Evolutionary conservation across 2,329 filamentous ascomycete genomes (phyloP).

Genomic region (Hyphodiscus sp.): DNA sequence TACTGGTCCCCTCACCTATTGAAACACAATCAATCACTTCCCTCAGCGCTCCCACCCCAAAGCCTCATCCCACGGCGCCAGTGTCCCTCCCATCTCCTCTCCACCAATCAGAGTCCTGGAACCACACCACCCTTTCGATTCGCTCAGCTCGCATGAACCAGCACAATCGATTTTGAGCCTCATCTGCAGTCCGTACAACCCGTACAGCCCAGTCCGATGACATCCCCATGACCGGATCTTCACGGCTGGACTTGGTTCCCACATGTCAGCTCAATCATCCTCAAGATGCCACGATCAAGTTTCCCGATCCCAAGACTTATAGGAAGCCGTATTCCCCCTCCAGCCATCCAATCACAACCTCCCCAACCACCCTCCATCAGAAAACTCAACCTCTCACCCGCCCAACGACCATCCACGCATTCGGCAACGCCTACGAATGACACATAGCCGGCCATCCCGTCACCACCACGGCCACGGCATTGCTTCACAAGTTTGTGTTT

Average conservation of each 20-base stretch:
- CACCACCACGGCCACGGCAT: neutral
- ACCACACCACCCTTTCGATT: conserved; percentile 7
- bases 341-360: too few relatives aligned
- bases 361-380: neutral
- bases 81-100: neutral
- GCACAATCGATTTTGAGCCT: conserved; percentile 7
- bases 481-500: too few relatives aligned
- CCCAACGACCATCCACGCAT: neutral
- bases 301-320: too few relatives aligned
- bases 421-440: neutral
- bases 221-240: too few relatives aligned
- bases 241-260: too few relatives aligned
- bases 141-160: conserved; percentile 2
- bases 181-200: too few relatives aligned
- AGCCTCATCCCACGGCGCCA: neutral
- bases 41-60: neutral
- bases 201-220: too few relatives aligned
- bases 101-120: conserved; percentile 6
- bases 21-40: conserved; percentile 6
- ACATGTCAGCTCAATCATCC: too few relatives aligned
- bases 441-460: neutral
- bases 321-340: too few relatives aligned
- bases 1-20: neutral
- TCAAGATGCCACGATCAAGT: too few relatives aligned
- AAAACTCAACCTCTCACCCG: neutral